A percentile compares a stretch with the other conserved stretches of the same genome.
phyloP scores from a whole-genome alignment of 805 yeast species.

The Hermanozyma aechmeae region DNA sequence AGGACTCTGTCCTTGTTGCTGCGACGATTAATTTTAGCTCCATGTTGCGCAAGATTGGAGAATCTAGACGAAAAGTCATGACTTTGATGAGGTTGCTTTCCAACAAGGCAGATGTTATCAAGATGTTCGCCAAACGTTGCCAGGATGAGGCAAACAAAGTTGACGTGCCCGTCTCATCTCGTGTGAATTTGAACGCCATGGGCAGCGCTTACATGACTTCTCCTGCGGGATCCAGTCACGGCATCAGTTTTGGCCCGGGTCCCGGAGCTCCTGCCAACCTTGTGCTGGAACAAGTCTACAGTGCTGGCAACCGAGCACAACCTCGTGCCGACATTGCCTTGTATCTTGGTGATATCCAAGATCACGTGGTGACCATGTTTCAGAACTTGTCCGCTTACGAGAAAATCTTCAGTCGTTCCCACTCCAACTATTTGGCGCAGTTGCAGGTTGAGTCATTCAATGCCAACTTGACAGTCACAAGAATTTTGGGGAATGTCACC shows the following conservation, averaged over 20 bases:
- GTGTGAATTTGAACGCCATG: slow-evolving; percentile 10
- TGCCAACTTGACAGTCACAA: slow-evolving; percentile 77
- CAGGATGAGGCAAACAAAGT: slow-evolving; percentile 49
- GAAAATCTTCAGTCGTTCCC: slow-evolving; percentile 86
- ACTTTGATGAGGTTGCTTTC: slow-evolving; percentile 79
- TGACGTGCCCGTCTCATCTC: slow-evolving; percentile 11
- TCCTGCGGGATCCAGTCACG: slow-evolving; percentile 10
- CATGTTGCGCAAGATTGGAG: slow-evolving; percentile 80
- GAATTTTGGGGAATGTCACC: slow-evolving; percentile 82
- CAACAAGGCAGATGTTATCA: slow-evolving; percentile 93
- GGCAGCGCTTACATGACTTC: slow-evolving; percentile 3
- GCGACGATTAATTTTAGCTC: slow-evolving; percentile 63
- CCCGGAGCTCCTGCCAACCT: slow-evolving; percentile 21
- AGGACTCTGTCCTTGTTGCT: slow-evolving; percentile 76
- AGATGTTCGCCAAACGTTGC: slow-evolving; percentile 92
- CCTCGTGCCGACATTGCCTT: slow-evolving; percentile 90
- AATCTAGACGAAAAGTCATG: slow-evolving; percentile 86
- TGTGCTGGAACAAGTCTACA: slow-evolving; percentile 7
- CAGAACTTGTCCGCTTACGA: slow-evolving; percentile 86
- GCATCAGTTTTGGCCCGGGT: slow-evolving; percentile 26
- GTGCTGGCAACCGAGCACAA: slow-evolving; percentile 26
- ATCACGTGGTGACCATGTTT: slow-evolving; percentile 93
- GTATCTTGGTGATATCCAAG: slow-evolving; percentile 92
- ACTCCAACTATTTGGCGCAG: slow-evolving; percentile 87
- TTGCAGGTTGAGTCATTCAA: slow-evolving; percentile 87